Conservation (phyloP, 163 green algal species). For the Chloroidium sp. region DNA sequence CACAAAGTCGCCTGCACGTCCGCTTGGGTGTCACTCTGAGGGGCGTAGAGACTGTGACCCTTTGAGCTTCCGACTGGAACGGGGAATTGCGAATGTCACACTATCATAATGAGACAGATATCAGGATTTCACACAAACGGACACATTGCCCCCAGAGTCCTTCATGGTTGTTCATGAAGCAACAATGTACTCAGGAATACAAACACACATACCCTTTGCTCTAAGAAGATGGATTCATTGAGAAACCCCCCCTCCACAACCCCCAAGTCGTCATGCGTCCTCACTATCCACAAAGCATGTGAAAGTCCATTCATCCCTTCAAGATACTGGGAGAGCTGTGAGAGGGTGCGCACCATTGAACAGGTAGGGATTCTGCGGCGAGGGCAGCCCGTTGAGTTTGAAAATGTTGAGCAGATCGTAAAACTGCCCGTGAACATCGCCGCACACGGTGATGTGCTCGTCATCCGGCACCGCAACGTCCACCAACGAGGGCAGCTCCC, state of each 20-base stretch:
- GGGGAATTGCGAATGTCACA: too few relatives aligned
- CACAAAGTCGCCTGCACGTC: constrained; percentile 85
- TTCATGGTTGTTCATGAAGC: too few relatives aligned
- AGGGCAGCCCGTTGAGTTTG: constrained; percentile 82
- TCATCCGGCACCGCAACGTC: constrained; percentile 64
- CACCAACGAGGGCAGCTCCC: constrained; percentile 69
- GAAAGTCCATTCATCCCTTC: background rate
- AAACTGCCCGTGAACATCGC: constrained; percentile 90
- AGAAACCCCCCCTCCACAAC: background rate
- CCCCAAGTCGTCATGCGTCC: background rate
- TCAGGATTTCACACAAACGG: too few relatives aligned
- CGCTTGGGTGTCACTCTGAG: too few relatives aligned
- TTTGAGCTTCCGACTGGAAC: too few relatives aligned
- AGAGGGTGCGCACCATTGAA: constrained; percentile 67
- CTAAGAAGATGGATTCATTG: background rate
- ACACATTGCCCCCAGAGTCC: too few relatives aligned
- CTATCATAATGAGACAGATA: too few relatives aligned
- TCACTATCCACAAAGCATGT: background rate
- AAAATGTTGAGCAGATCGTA: constrained; percentile 97
- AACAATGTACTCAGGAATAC: too few relatives aligned
- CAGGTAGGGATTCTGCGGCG: constrained; percentile 86
- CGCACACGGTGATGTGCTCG: constrained; percentile 72
- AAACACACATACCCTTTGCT: too few relatives aligned
- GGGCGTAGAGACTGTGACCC: too few relatives aligned
- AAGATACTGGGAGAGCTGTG: constrained; percentile 2